A percentile compares a stretch with the other conserved stretches of the same genome.
Conservation (phyloP, 2,329 filamentous ascomycete species). For the Pseudopyricularia cyperi region DNA sequence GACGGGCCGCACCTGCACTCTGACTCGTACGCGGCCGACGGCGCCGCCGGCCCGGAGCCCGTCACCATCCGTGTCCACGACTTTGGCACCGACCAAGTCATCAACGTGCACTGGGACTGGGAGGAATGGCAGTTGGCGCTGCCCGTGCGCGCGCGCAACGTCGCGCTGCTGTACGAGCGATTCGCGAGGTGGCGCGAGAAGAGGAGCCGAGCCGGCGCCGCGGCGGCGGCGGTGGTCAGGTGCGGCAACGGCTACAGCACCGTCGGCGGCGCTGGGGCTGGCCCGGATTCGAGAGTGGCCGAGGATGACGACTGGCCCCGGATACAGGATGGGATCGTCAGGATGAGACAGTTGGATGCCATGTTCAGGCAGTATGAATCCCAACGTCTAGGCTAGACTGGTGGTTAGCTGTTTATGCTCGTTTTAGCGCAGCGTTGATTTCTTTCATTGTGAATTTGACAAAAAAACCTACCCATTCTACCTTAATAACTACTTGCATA, state of each 20-base stretch:
- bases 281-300: neutral
- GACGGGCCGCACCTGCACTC: constrained; percentile 13
- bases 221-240: neutral
- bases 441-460: neutral
- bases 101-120: constrained; percentile 29
- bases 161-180: constrained; percentile 43
- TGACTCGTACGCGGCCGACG: constrained; percentile 13
- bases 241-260: neutral
- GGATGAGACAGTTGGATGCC: constrained; percentile 1
- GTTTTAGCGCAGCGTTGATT: neutral
- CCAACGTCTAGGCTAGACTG: neutral
- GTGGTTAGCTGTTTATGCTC: neutral
- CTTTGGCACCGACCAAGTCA: constrained; percentile 28
- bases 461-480: no score
- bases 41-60: constrained; percentile 10
- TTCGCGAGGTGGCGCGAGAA: constrained; percentile 22
- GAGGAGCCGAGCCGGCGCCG: neutral
- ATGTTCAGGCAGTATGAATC: neutral
- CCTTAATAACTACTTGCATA: no score
- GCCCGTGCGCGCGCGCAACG: constrained; percentile 28
- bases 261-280: neutral
- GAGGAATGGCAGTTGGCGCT: constrained; percentile 31
- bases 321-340: neutral
- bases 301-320: constrained; percentile 3
- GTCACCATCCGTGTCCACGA: constrained; percentile 38